These are phyloP conservation scores for Dioscorea alata DNA, from an alignment of 106 monocot species.

Conservation along the genomic window DNA sequence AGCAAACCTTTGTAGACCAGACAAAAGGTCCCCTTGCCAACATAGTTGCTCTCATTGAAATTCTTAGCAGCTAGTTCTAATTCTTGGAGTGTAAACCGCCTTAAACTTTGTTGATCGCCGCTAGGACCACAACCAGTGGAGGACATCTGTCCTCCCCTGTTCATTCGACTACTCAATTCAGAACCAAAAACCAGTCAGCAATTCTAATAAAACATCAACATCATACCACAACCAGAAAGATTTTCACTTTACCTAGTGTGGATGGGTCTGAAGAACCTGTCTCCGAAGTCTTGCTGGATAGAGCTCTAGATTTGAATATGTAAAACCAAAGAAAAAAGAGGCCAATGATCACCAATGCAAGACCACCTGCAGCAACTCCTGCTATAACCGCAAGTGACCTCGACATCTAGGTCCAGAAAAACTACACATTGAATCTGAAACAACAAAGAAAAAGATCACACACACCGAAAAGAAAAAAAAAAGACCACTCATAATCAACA, in stretches of 20 bases:
- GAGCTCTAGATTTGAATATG: conserved; percentile 7
- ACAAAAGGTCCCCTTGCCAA: conserved; percentile 69
- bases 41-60: conserved; percentile 42
- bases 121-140: too few species aligned
- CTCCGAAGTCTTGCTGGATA: conserved; percentile 45
- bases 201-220: too few species aligned
- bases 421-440: conserved; percentile 51
- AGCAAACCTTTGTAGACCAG: conserved; percentile 74
- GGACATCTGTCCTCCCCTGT: too few species aligned
- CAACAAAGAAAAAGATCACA: neutral
- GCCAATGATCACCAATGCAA: conserved; percentile 13
- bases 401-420: conserved; percentile 28
- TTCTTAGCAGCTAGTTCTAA: conserved; percentile 53
- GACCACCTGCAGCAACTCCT: conserved; percentile 35
- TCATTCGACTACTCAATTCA: too few species aligned
- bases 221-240: neutral
- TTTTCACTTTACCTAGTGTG: conserved; percentile 25
- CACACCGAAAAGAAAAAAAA: neutral
- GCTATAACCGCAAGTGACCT: conserved; percentile 32
- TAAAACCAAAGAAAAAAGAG: conserved; percentile 22
- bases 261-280: conserved; percentile 59
- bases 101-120: neutral
- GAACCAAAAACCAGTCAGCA: too few species aligned
- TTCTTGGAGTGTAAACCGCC: conserved; percentile 47
- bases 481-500: neutral